Evolutionary conservation across 139 green algal genomes (phyloP), one percentile per base, ranked within the genome.

Genomic region (Coelastrella sp.): DNA sequence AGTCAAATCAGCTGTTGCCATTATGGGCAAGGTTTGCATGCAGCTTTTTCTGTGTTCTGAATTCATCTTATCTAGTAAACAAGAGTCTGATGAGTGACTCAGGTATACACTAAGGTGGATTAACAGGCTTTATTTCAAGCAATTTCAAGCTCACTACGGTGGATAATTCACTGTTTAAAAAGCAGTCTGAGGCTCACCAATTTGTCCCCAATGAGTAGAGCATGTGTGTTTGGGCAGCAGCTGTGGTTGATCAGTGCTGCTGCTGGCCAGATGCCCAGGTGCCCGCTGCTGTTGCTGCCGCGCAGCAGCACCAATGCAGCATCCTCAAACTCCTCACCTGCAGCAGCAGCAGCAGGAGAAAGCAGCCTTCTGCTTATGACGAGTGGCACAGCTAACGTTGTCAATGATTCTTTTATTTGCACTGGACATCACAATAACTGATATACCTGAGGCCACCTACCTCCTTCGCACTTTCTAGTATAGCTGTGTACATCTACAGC

Each of bases 231-330:
- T 87, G 92, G 92, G 6, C 68, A 60, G 87, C 92, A 95, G 20
- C 35, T 83, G 87, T 95, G 92, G 89, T 89, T 90, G 68, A 91
- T 82, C 20, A 95, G 68, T 12, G 91, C 91, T 8, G 89, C 87
- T 35, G 91, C 91, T 7, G 91, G 89, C 92, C 92, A 95, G 35
- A 95, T 68, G 60, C 81, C 92, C 11, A 95, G 49, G 72, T 93
- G 85, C 7, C 92, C 92, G 6, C 59, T 74, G 61, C 84, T 84
- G 20, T 4, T 27, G 35, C 89, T 87, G 8, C 92, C 92, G 8
- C 92, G 82, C 90, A 94, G 86, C 82, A 65, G 15, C 75, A 87
- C 90, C 25, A 94, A 85, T 8, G 86, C 90, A 5, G 79, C n/a
- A 80, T 94, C 92, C 74, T 94, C 87, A 35, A 84, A 92, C 73